Evolutionary conservation across 2,329 filamentous ascomycete species (phyloP).

Genomic region (Scytalidium lignicola): DNA sequence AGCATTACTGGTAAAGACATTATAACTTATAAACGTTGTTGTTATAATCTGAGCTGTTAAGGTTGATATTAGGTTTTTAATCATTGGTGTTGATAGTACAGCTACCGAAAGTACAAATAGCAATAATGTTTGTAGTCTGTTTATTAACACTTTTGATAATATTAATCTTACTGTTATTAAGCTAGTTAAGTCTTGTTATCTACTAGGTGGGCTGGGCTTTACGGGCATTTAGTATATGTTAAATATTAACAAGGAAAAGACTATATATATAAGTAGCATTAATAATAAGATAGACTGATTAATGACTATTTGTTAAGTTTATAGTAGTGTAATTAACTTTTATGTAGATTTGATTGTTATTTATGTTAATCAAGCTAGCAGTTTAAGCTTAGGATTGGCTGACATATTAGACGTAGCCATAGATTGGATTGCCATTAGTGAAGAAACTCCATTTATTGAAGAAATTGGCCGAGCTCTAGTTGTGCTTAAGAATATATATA

Average conservation of each 20-base stretch:
- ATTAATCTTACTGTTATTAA: conserved; percentile 7
- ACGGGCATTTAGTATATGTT: conserved; percentile 7
- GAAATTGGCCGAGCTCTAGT: conserved; percentile 35
- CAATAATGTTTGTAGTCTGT: conserved; percentile 1
- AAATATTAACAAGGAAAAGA: conserved; percentile 36
- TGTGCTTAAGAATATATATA: conserved; percentile 35
- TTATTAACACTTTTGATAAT: conserved; percentile 54
- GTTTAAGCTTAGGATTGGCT: conserved; percentile 38
- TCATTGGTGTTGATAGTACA: background rate
- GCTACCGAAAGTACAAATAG: background rate
- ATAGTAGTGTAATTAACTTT: conserved; percentile 37
- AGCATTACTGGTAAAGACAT: conserved; percentile 27
- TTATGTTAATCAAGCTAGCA: conserved; percentile 52
- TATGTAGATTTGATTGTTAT: conserved; percentile 40
- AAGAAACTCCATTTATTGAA: conserved; percentile 44
- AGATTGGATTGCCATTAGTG: conserved; percentile 49
- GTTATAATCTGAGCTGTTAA: conserved; percentile 31
- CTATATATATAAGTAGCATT: conserved; percentile 39
- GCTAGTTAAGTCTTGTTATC: conserved; percentile 28
- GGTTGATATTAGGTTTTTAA: conserved; percentile 22
- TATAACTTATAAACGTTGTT: conserved; percentile 37
- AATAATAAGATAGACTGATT: conserved; percentile 37
- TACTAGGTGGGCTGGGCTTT: conserved; percentile 5
- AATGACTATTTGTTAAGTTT: conserved; percentile 31
- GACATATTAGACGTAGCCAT: conserved; percentile 53